Base-by-base conservation (phyloP, 129 eudicot genomes). In the Erigeron canadensis region DNA sequence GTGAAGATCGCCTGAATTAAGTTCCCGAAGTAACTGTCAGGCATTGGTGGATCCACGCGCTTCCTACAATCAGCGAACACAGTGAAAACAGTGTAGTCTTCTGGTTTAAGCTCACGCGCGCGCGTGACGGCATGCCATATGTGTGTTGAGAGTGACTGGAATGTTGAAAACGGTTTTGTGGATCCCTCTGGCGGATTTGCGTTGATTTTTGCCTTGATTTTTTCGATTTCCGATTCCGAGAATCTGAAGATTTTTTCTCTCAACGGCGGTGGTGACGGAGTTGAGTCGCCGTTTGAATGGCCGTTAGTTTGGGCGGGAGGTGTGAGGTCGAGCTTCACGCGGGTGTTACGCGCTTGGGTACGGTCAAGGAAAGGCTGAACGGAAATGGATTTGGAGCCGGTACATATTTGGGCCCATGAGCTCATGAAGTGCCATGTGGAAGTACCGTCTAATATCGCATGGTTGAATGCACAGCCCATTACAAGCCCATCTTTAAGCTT, bases 401-500 rank as follows among this genome's bases (percentile, higher is more conserved):
- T 77, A 81, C 93, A 87, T n/a, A 87, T 82, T 57, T 82, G 77
- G 84, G 99, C 96, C 99, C 99, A 94, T 6, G 93, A 84, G 70
- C 79, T 89, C 99, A 94, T 89, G 83, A 94, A 94, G 82, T 94
- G 99, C 99, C 99, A 94, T 54, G 97, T 90, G 77, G 99, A 86
- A 57, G 99, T 85, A 4, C 99, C 99, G 18, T 94, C 99, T 39
- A 94, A 79, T 59, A 94, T 84, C 0, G 97, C 96, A 43, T 94
- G 99, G 80, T 94, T 94, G 78, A 94, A 94, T 4, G 99, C 96
- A 12, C 87, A 86, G 42, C 99, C 99, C 86, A 94, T 79, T 47
- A 80, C 92, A 1, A 94, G 81, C 16, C 99, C 99, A 76, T 94
- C 96, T 68, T 86, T 90, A 7, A 94, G 84, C 82, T 90, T 94